phyloP scores from a whole-genome alignment of 2,329 filamentous ascomycete genomes.

The Hypoxylon sp. region DNA sequence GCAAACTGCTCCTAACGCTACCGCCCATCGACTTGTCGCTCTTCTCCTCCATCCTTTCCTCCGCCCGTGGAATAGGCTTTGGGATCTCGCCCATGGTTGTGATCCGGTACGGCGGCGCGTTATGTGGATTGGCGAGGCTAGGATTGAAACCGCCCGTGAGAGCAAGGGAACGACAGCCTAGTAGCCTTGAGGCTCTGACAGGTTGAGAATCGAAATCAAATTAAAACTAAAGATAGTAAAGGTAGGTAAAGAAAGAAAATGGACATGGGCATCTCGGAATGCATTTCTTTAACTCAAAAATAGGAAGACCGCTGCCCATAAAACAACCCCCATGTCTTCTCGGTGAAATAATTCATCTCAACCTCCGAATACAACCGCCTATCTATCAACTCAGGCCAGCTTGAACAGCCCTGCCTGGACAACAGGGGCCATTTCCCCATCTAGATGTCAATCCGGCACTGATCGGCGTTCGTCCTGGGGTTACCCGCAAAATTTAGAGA shows the following conservation, averaged over 20 bases:
- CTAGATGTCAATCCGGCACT: slow-evolving; percentile 12
- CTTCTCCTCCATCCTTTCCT: slow-evolving; percentile 38
- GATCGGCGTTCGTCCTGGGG: slow-evolving; percentile 12
- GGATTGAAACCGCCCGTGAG: neutral
- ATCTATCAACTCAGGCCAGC: slow-evolving; percentile 3
- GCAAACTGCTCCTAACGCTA: slow-evolving; percentile 7
- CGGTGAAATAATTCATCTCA: slow-evolving; percentile 2
- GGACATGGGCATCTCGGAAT: neutral
- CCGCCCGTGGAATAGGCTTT: slow-evolving; percentile 27
- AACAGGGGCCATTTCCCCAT: slow-evolving; percentile 1
- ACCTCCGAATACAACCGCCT: neutral
- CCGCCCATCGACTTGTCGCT: slow-evolving; percentile 33
- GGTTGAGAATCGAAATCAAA: neutral
- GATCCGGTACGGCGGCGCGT: neutral
- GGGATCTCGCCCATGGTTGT: slow-evolving; percentile 35
- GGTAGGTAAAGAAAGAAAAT: neutral
- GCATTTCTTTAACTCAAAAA: slow-evolving; percentile 6
- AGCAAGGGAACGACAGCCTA: slow-evolving; percentile 8
- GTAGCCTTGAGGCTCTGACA: slow-evolving; percentile 7
- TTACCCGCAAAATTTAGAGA: neutral
- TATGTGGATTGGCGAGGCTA: neutral
- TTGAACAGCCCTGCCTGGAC: slow-evolving; percentile 6
- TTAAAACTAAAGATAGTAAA: neutral
- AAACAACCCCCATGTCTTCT: slow-evolving; percentile 10
- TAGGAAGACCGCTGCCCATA: neutral